These are phyloP conservation scores for Tritrichomonas musculus DNA, from an alignment of 208 protist genomes.

Conservation along the genomic window DNA sequence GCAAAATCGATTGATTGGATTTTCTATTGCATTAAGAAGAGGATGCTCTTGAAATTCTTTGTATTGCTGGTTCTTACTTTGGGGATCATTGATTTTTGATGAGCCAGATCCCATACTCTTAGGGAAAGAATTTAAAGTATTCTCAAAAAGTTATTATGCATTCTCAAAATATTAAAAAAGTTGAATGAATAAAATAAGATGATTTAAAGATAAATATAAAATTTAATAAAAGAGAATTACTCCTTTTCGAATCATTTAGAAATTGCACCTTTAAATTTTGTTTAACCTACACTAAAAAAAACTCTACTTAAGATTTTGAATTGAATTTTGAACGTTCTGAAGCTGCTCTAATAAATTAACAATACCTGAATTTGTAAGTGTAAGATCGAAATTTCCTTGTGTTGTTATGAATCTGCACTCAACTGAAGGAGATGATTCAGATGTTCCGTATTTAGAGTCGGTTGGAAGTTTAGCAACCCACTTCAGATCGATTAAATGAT, in stretches of 20 bases:
- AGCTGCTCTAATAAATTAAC: background rate
- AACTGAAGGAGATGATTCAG: background rate
- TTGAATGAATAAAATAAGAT: no score
- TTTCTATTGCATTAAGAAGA: background rate
- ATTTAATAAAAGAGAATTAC: no score
- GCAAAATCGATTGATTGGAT: conserved; percentile 24
- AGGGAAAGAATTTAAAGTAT: no score
- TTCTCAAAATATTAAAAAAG: no score
- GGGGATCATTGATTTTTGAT: no score
- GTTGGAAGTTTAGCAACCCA: background rate
- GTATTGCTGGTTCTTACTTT: background rate
- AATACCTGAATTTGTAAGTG: background rate
- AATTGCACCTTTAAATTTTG: no score
- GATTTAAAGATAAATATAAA: no score
- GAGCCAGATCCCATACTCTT: no score
- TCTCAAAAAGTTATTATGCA: no score
- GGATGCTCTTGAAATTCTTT: background rate
- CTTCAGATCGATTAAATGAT: background rate
- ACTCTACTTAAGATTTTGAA: background rate
- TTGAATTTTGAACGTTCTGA: background rate
- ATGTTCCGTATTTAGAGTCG: background rate
- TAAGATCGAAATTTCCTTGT: background rate
- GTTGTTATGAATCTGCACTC: background rate
- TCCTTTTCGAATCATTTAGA: no score
- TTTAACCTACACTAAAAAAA: no score